These are phyloP conservation scores for Bimuria novae-zelandiae DNA, from an alignment of 2,329 filamentous ascomycete genomes.

Conservation along the genomic window DNA sequence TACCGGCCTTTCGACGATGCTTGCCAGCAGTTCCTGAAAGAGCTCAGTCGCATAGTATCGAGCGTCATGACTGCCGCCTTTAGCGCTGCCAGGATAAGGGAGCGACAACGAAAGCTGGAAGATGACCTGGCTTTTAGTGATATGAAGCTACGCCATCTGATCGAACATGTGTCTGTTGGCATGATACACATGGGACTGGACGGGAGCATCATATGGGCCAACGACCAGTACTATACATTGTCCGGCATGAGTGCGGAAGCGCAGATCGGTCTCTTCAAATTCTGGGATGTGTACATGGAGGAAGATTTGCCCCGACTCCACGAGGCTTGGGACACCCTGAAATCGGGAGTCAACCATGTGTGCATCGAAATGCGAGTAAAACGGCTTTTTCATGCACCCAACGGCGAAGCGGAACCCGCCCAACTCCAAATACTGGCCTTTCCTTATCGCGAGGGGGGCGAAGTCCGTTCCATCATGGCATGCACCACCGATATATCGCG, in stretches of 20 bases:
- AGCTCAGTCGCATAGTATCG: conserved; percentile 39
- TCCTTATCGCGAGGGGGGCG: conserved; percentile 38
- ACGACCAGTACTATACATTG: conserved; percentile 40
- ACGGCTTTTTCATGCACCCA: conserved; percentile 35
- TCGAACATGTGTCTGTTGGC: conserved; percentile 42
- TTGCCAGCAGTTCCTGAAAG: conserved; percentile 39
- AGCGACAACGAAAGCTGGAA: conserved; percentile 37
- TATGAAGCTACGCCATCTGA: conserved; percentile 40
- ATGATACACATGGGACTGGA: conserved; percentile 39
- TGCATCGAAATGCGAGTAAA: conserved; percentile 37
- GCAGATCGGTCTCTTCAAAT: conserved; percentile 19
- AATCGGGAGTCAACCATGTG: conserved; percentile 31
- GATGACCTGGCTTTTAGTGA: conserved; percentile 42
- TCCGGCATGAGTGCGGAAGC: conserved; percentile 26
- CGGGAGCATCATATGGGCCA: conserved; percentile 41
- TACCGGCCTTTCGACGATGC: conserved; percentile 37
- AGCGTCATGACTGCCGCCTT: conserved; percentile 33
- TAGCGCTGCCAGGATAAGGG: conserved; percentile 25
- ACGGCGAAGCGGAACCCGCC: conserved; percentile 36
- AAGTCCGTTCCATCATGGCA: conserved; percentile 42
- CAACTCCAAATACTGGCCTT: conserved; percentile 42
- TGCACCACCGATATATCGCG: conserved; percentile 47
- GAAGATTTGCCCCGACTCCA: conserved; percentile 31
- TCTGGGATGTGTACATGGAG: conserved; percentile 35
- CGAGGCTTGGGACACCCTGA: conserved; percentile 30